Evolutionary conservation across 1,139 yeast genomes (phyloP).

Genomic region (Pneumocystis wakefieldiae): DNA sequence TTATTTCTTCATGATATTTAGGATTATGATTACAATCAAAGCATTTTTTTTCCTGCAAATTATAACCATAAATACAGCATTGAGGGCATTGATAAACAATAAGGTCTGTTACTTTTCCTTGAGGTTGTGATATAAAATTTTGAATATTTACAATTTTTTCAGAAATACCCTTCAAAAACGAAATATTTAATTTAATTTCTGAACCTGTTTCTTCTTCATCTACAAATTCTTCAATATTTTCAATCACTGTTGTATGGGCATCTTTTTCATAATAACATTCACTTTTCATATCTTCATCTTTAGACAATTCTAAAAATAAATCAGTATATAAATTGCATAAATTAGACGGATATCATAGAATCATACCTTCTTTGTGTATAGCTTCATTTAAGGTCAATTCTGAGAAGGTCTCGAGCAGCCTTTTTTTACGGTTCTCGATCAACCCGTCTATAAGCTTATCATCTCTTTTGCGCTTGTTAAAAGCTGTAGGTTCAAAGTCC

Average conservation of each 20-base stretch:
- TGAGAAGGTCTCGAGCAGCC: not conserved
- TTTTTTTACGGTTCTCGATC: constrained; percentile 1
- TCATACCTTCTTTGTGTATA: constrained; percentile 6
- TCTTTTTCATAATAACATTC: constrained; percentile 7
- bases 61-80: not conserved
- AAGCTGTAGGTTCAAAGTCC: not conserved
- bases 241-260: constrained; percentile 8
- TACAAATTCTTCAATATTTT: constrained; percentile 6
- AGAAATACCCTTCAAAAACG: not conserved
- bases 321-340: not conserved
- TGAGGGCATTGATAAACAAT: not conserved
- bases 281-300: constrained; percentile 4
- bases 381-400: not conserved
- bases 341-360: not conserved
- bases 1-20: not conserved
- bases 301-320: not conserved
- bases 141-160: not conserved
- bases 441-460: not conserved
- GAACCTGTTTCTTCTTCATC: not conserved
- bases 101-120: not conserved
- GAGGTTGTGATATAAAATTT: not conserved
- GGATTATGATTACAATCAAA: no score
- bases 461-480: constrained; percentile 2
- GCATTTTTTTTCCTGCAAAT: not conserved
- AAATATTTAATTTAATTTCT: not conserved